Evolutionary conservation across 805 yeast species (phyloP).

Genomic region (Candida hungchunana): DNA sequence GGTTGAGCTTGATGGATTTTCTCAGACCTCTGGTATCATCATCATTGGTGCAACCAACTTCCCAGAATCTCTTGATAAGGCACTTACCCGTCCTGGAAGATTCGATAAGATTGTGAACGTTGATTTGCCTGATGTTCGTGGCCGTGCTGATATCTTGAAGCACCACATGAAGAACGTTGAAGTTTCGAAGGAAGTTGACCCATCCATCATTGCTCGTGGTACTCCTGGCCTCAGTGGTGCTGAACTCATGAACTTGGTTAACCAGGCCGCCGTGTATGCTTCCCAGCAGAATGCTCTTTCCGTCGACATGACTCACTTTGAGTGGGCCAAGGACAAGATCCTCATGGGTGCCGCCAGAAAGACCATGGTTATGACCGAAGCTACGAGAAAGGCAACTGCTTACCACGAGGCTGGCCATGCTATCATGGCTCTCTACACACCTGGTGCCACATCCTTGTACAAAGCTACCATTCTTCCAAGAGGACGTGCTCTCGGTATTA

Average conservation of each 20-base stretch:
- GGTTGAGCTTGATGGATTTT: constrained; percentile 93
- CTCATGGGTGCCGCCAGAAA: constrained; percentile 97
- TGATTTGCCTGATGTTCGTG: constrained; percentile 96
- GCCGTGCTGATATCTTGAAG: constrained; percentile 86
- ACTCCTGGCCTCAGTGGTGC: constrained; percentile 99
- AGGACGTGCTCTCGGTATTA: constrained; percentile 94
- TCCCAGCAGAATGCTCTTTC: constrained; percentile 87
- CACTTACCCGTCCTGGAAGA: constrained; percentile 96
- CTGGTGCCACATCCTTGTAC: constrained; percentile 91
- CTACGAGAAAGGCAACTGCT: constrained; percentile 88
- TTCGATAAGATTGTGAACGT: constrained; percentile 95
- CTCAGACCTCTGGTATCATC: constrained; percentile 88
- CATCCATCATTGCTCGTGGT: constrained; percentile 88
- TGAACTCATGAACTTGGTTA: constrained; percentile 89
- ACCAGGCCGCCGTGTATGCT: constrained; percentile 97
- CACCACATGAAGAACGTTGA: constrained; percentile 93
- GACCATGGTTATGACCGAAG: constrained; percentile 97
- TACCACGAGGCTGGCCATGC: constrained; percentile 99
- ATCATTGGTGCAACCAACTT: constrained; percentile 98
- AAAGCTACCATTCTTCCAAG: constrained; percentile 96
- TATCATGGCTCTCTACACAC: constrained; percentile 91
- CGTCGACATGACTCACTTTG: constrained; percentile 88
- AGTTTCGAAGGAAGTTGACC: constrained; percentile 78
- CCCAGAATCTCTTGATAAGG: constrained; percentile 95
- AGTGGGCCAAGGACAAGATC: constrained; percentile 99